Percentiles rank a stretch among this genome's conserved stretches.
Conservation (phyloP, 768 basidiomycete genomes). For the Mycena rosella region DNA sequence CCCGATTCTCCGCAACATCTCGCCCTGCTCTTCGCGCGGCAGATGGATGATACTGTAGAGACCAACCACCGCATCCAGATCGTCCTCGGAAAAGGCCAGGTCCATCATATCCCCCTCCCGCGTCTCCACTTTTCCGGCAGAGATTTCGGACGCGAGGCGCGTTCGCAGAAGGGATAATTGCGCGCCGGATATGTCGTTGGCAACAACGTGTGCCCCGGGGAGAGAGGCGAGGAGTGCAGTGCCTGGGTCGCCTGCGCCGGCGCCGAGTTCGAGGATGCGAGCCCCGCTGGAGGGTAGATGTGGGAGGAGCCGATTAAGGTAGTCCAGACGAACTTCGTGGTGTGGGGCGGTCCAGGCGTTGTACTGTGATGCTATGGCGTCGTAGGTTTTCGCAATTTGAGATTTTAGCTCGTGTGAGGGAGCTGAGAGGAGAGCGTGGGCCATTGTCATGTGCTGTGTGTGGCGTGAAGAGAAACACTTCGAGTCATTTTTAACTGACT, state of each 20-base stretch:
- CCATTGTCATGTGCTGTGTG: no score
- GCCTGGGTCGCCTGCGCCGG: constrained; percentile 23
- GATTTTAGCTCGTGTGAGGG: constrained; percentile 22
- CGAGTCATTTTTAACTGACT: no score
- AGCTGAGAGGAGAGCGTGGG: constrained; percentile 19
- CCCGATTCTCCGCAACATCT: constrained; percentile 18
- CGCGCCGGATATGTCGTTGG: constrained; percentile 17
- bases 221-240: constrained; percentile 13
- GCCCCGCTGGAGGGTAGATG: constrained; percentile 9
- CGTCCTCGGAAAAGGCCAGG: constrained; percentile 15
- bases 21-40: constrained; percentile 24
- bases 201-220: constrained; percentile 16
- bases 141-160: constrained; percentile 15
- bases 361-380: constrained; percentile 20
- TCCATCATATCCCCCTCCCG: constrained; percentile 27
- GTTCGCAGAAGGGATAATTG: constrained; percentile 20
- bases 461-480: no score
- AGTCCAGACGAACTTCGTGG: constrained; percentile 15
- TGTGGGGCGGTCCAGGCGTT: constrained; percentile 23
- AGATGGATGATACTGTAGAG: constrained; percentile 24
- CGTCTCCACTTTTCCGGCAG: constrained; percentile 18
- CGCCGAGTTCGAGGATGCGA: constrained; percentile 23
- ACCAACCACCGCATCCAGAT: constrained; percentile 16
- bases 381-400: constrained; percentile 19
- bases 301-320: constrained; percentile 22